Percentiles rank a stretch among this genome's conserved stretches.
phyloP scores from a whole-genome alignment of 169 alveolate genomes.

The Plasmodium cynomolgi region DNA sequence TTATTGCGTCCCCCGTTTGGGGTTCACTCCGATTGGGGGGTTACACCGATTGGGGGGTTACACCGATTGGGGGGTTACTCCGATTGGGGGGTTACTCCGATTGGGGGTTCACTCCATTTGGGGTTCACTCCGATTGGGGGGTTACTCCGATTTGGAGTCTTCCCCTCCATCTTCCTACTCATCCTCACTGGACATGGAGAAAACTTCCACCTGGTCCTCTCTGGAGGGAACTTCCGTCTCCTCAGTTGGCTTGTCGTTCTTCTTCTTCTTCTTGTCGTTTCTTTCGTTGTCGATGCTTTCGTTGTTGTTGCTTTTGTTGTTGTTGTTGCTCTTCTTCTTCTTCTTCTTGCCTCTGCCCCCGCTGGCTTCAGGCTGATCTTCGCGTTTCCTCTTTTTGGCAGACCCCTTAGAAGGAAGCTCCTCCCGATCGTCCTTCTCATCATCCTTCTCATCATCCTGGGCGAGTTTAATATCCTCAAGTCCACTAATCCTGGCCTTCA shows the following conservation, averaged over 20 bases:
- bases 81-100: too few species aligned
- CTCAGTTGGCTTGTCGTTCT: neutral
- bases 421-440: neutral
- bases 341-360: neutral
- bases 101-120: too few species aligned
- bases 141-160: neutral
- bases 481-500: conserved; percentile 39
- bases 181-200: conserved; percentile 66
- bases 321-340: neutral
- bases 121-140: too few species aligned
- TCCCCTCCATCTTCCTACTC: neutral
- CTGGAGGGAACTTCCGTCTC: neutral
- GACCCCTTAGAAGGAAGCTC: neutral
- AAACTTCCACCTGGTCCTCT: conserved; percentile 29
- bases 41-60: too few species aligned
- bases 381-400: conserved; percentile 3
- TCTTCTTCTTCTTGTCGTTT: neutral
- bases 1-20: neutral
- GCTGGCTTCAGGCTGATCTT: neutral
- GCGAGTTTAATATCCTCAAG: conserved; percentile 18
- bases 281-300: neutral
- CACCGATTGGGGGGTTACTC: too few species aligned
- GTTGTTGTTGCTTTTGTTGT: neutral
- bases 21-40: too few species aligned
- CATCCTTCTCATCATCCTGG: neutral